Evolutionary conservation across 2,329 filamentous ascomycete species (phyloP).

Genomic region (Septoria petroselini): DNA sequence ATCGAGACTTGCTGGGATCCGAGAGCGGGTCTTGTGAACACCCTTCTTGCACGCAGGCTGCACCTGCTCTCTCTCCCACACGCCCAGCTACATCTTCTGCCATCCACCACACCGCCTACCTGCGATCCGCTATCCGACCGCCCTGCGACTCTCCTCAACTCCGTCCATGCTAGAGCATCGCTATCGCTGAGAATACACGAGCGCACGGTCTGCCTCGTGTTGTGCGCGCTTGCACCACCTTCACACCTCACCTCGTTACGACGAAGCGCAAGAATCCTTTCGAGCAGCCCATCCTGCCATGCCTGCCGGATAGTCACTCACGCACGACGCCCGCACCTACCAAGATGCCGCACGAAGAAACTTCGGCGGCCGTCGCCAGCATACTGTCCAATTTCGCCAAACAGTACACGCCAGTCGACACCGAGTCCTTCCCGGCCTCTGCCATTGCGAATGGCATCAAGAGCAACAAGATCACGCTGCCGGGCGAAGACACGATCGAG

Average conservation of each 20-base stretch:
- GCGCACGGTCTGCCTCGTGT: background rate
- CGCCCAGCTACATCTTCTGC: no score
- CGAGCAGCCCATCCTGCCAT: slow-evolving; percentile 20
- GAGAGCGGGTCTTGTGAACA: no score
- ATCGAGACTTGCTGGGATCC: no score
- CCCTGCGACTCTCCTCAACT: no score
- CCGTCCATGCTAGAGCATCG: no score
- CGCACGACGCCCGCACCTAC: slow-evolving; percentile 7
- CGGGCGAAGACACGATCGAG: slow-evolving; percentile 69
- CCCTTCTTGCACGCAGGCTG: no score
- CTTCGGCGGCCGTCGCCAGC: slow-evolving; percentile 37
- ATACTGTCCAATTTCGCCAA: slow-evolving; percentile 51
- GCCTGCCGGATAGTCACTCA: slow-evolving; percentile 19
- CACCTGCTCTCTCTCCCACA: no score
- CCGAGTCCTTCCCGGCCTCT: slow-evolving; percentile 46
- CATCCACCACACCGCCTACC: no score
- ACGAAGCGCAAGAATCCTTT: slow-evolving; percentile 25
- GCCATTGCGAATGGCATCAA: slow-evolving; percentile 52
- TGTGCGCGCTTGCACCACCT: background rate
- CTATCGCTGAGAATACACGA: background rate
- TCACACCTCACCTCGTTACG: slow-evolving; percentile 13
- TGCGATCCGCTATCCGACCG: no score
- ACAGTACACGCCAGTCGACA: slow-evolving; percentile 44
- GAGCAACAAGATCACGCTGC: slow-evolving; percentile 62
- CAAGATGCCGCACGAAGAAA: slow-evolving; percentile 35